Evolutionary conservation across 2,329 filamentous ascomycete genomes (phyloP), one percentile per base, ranked within the genome.

Genomic region (Colletotrichum sp.): DNA sequence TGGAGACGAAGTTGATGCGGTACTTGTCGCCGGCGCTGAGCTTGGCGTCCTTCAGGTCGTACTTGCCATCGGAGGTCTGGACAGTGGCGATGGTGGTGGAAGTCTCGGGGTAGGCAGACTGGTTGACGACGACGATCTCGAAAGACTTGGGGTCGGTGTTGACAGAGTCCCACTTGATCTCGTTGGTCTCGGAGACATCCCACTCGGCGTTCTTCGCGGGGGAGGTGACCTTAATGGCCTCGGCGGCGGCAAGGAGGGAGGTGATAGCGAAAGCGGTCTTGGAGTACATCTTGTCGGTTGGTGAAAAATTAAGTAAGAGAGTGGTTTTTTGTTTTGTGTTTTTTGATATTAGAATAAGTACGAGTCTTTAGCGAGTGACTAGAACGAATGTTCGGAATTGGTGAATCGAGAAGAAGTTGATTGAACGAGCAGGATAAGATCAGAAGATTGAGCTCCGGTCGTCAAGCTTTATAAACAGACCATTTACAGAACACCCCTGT

Each of bases 51-150:
- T 73, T 74, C 38, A 75, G 69, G 38, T 69, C 64, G 71, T 73
- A 76, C 74, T 76, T 76, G 64, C 74, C 74, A 28, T 76, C 74
- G 64, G 70, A 52, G n/a, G 71, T 55, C 43, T 69, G 58, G 74
- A 76, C 74, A 14, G 48, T 75, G 69, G 62, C 73, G 43, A 75
- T 52, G 28, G 48, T 74, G 43, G 34, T 24, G 21, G 56, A 30
- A 24, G 55, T 32, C 21, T 26, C 58, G 52, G 71, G 70, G 64
- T 32, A 69, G 10, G 38, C 34, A 24, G 74, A 66, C 64, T 76
- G 70, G 61, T 76, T 70, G 64, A 74, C 34, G 14, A 76, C 21
- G 59, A 76, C 58, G 71, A 76, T 76, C 70, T 73, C 70, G 36
- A 74, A 65, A 55, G 24, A 30, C 32, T 32, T 64, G 48, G 74